phyloP scores from a whole-genome alignment of 208 protist species.

The Trypanosoma scelopori region DNA sequence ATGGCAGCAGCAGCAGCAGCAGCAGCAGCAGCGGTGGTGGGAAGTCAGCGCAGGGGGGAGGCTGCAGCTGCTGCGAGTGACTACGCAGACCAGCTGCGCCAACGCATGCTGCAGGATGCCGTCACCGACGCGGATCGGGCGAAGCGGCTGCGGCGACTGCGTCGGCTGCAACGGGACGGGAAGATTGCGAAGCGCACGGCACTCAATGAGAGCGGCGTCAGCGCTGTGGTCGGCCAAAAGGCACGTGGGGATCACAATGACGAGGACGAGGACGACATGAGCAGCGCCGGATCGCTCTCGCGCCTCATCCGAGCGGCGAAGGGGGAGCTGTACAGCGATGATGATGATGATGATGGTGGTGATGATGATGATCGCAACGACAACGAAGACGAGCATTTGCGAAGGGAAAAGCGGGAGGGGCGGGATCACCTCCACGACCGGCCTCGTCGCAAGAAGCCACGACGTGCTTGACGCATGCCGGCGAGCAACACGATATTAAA shows the following conservation, averaged over 20 bases:
- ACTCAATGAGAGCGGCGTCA: slow-evolving; percentile 52
- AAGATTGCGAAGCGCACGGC: slow-evolving; percentile 63
- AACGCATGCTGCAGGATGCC: slow-evolving; percentile 38
- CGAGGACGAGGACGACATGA: slow-evolving; percentile 35
- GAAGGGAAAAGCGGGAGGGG: too few species aligned
- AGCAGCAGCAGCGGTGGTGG: background rate
- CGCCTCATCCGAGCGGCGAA: slow-evolving; percentile 34
- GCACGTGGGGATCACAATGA: slow-evolving; percentile 23
- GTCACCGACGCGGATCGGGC: slow-evolving; percentile 66
- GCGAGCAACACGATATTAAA: too few species aligned
- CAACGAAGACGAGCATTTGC: too few species aligned
- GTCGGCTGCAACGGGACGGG: slow-evolving; percentile 62
- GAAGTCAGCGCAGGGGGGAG: slow-evolving; percentile 6
- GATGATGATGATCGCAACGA: too few species aligned
- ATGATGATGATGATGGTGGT: slow-evolving; percentile 32
- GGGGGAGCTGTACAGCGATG: slow-evolving; percentile 38
- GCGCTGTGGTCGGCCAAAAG: slow-evolving; percentile 16
- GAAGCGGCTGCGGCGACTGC: slow-evolving; percentile 77
- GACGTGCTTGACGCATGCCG: too few species aligned
- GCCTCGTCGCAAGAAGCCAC: too few species aligned
- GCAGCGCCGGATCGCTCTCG: slow-evolving; percentile 29
- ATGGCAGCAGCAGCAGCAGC: too few species aligned
- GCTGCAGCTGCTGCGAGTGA: slow-evolving; percentile 23
- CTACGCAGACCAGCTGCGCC: slow-evolving; percentile 55
- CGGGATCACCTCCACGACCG: too few species aligned